phyloP scores from a whole-genome alignment of 1,284 basidiomycete species.

The Cryptococcus sp. region DNA sequence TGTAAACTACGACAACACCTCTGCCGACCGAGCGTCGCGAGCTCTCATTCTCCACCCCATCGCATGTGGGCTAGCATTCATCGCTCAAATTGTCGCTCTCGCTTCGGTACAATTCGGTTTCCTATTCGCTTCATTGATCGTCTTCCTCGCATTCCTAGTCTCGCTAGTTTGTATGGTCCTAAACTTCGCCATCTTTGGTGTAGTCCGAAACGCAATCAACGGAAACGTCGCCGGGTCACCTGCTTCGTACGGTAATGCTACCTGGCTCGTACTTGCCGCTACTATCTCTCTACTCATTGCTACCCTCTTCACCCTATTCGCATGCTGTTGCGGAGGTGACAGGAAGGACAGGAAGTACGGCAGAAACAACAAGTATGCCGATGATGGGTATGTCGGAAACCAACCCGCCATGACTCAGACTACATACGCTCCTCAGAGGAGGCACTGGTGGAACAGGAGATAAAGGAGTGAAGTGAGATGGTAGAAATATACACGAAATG shows the following conservation, averaged over 20 bases:
- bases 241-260: conserved; percentile 29
- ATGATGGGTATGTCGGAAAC: conserved; percentile 14
- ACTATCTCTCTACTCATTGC: conserved; percentile 38
- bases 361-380: conserved; percentile 3
- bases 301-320: conserved; percentile 30
- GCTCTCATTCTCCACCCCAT: conserved; percentile 44
- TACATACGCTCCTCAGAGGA: not conserved
- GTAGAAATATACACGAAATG: too few species aligned
- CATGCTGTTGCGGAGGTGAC: conserved; percentile 25
- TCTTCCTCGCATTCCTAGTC: conserved; percentile 37
- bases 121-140: conserved; percentile 36
- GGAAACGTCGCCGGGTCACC: conserved; percentile 10
- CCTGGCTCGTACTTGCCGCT: conserved; percentile 39
- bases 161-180: conserved; percentile 43
- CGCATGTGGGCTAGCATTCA: conserved; percentile 33
- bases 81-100: conserved; percentile 40
- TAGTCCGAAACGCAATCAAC: conserved; percentile 30
- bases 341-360: conserved; percentile 5
- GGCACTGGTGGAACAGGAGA: conserved; percentile 9
- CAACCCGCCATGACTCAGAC: conserved; percentile 8
- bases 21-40: conserved; percentile 26
- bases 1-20: conserved; percentile 14
- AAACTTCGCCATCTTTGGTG: conserved; percentile 37
- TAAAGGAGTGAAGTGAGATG: not conserved
- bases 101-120: conserved; percentile 38